Evolutionary conservation across 2,329 filamentous ascomycete species (phyloP).

Genomic region (Aspergillus ochraceus): DNA sequence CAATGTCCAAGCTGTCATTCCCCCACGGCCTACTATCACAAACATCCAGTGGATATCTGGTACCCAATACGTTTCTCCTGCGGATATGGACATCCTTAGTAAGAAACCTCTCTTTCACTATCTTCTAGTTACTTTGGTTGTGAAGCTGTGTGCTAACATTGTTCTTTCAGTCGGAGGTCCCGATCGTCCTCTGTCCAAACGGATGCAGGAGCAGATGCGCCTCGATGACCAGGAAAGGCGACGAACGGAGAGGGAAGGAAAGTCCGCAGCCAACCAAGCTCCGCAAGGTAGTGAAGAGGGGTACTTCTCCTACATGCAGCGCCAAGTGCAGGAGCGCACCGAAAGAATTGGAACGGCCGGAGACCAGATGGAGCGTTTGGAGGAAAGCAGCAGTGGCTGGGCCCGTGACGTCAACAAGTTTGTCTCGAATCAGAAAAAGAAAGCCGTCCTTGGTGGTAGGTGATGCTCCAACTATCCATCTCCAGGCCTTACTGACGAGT

Average conservation of each 20-base stretch:
- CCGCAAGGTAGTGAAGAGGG: constrained; percentile 57
- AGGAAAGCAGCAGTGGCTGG: constrained; percentile 79
- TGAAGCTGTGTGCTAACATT: neutral
- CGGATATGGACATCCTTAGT: constrained; percentile 83
- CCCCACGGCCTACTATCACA: constrained; percentile 85
- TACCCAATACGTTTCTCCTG: constrained; percentile 83
- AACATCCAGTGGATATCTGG: constrained; percentile 96
- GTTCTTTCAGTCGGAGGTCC: constrained; percentile 67
- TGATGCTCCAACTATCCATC: constrained; percentile 3
- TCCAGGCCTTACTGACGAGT: constrained; percentile 6
- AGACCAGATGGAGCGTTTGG: constrained; percentile 80
- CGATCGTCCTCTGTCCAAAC: constrained; percentile 82
- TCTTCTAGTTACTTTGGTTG: neutral
- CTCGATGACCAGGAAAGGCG: constrained; percentile 66
- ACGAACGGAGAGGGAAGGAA: constrained; percentile 38
- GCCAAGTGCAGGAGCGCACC: constrained; percentile 86
- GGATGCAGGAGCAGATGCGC: constrained; percentile 78
- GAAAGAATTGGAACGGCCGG: constrained; percentile 81
- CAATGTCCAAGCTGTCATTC: constrained; percentile 72
- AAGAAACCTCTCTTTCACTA: no score
- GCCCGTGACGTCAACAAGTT: constrained; percentile 86
- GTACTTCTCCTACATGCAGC: constrained; percentile 75
- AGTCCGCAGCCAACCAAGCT: constrained; percentile 27
- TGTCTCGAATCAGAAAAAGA: constrained; percentile 82
- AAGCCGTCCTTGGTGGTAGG: constrained; percentile 69